phyloP scores from a whole-genome alignment of 306 rosid genomes.

The Vicia sativa region DNA sequence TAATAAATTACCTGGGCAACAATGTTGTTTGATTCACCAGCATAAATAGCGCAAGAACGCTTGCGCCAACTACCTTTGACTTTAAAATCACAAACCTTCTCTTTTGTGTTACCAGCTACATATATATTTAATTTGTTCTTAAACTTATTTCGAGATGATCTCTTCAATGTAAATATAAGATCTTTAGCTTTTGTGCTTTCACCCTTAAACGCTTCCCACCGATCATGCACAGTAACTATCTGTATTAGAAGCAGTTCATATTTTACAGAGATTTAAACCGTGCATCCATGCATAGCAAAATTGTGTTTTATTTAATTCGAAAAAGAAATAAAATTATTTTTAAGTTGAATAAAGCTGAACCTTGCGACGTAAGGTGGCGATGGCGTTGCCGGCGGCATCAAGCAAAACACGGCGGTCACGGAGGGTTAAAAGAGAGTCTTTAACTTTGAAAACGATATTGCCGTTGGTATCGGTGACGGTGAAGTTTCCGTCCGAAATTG shows the following conservation, averaged over 20 bases:
- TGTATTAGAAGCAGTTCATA: conserved; percentile 2
- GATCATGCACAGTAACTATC: conserved; percentile 42
- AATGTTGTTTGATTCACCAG: conserved; percentile 52
- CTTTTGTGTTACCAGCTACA: conserved; percentile 44
- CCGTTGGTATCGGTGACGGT: conserved; percentile 51
- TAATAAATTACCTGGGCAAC: conserved; percentile 46
- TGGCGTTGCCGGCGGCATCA: conserved; percentile 49
- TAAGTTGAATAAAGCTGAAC: conserved; percentile 19
- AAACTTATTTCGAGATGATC: conserved; percentile 41
- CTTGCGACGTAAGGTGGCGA: conserved; percentile 47
- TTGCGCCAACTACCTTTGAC: conserved; percentile 58
- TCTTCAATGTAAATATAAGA: conserved; percentile 45
- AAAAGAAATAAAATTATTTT: no score
- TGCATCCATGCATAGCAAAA: no score
- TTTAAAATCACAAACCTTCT: conserved; percentile 55
- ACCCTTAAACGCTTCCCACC: conserved; percentile 59
- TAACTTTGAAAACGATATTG: conserved; percentile 51
- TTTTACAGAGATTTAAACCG: no score
- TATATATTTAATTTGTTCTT: conserved; percentile 52
- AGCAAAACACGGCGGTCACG: conserved; percentile 46
- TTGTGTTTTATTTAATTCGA: no score
- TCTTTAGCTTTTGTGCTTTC: conserved; percentile 47
- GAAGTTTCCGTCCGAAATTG: conserved; percentile 45
- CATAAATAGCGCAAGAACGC: conserved; percentile 56
- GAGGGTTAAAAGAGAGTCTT: conserved; percentile 36